phyloP scores from a whole-genome alignment of 305 asterid genomes.

The Fraxinus nigra region DNA sequence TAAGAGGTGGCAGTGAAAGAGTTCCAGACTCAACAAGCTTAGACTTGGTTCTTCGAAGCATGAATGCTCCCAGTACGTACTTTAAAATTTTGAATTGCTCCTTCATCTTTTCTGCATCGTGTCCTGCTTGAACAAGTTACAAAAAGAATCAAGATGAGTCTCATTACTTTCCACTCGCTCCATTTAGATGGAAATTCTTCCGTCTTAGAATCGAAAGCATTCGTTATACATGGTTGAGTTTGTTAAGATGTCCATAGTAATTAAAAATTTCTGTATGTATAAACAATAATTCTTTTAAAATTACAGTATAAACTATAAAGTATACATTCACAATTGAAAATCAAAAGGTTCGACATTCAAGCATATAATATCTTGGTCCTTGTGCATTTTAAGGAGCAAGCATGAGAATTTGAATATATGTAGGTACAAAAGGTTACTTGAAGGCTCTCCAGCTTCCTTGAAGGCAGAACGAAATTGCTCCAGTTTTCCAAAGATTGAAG shows the following conservation, averaged over 20 bases:
- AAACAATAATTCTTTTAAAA: neutral
- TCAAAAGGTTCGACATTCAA: neutral
- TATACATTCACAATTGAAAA: constrained; percentile 2
- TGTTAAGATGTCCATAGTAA: neutral
- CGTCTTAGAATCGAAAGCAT: constrained; percentile 13
- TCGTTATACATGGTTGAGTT: neutral
- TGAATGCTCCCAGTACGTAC: constrained; percentile 76
- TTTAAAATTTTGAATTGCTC: constrained; percentile 64
- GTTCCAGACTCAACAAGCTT: constrained; percentile 74
- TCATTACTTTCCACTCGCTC: neutral
- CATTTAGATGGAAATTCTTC: constrained; percentile 1
- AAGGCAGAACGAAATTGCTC: constrained; percentile 73
- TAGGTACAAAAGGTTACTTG: constrained; percentile 41
- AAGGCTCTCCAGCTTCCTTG: constrained; percentile 88
- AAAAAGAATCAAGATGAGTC: constrained; percentile 15
- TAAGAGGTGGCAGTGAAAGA: constrained; percentile 76
- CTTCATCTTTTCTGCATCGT: constrained; percentile 49
- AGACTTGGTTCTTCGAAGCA: constrained; percentile 94
- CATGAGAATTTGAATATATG: constrained; percentile 7
- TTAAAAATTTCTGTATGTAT: neutral
- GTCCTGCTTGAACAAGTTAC: constrained; percentile 43
- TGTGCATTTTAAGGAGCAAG: neutral
- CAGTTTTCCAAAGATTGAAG: constrained; percentile 68
- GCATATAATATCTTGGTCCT: constrained; percentile 4
- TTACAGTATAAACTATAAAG: neutral